A percentile compares a stretch with the other conserved stretches of the same genome.
Evolutionary conservation across 768 basidiomycete genomes (phyloP).

Genomic region (Boletus eberwhitei): DNA sequence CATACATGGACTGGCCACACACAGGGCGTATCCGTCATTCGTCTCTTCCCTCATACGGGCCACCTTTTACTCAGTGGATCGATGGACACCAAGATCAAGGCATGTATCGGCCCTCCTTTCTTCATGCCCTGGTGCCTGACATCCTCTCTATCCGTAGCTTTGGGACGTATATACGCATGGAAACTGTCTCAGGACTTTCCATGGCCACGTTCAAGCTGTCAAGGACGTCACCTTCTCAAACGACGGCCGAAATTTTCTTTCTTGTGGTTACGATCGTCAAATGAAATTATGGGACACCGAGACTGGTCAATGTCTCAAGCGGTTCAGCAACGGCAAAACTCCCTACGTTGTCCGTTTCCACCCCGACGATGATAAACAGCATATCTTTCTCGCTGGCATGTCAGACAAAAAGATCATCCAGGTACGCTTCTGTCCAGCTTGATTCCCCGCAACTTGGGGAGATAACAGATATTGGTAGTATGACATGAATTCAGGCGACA

Average conservation of each 20-base stretch:
- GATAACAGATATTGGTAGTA: conserved; percentile 51
- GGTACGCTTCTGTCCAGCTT: conserved; percentile 42
- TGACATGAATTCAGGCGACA: conserved; percentile 92
- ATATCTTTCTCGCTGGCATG: conserved; percentile 98
- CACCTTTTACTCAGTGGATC: conserved; percentile 92
- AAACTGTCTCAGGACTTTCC: conserved; percentile 94
- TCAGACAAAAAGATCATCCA: conserved; percentile 99
- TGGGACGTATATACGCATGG: conserved; percentile 99
- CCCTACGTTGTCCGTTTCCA: conserved; percentile 95
- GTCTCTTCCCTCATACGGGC: conserved; percentile 88
- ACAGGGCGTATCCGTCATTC: conserved; percentile 90
- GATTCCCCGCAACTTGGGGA: not conserved
- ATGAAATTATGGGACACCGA: conserved; percentile 99
- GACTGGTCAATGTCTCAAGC: conserved; percentile 94
- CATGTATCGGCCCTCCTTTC: conserved; percentile 25
- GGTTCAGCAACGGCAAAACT: conserved; percentile 97
- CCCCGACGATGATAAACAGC: conserved; percentile 93
- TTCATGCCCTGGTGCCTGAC: conserved; percentile 3
- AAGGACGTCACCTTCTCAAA: conserved; percentile 97
- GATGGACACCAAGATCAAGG: conserved; percentile 99
- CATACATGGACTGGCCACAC: conserved; percentile 99
- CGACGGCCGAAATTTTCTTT: conserved; percentile 84
- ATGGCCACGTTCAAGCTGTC: conserved; percentile 94
- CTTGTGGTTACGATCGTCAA: conserved; percentile 92
- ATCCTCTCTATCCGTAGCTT: conserved; percentile 49